Percentiles rank a stretch among this genome's conserved stretches.
Conservation (phyloP, 2,329 filamentous ascomycete genomes). For the Bimuria novae-zelandiae region DNA sequence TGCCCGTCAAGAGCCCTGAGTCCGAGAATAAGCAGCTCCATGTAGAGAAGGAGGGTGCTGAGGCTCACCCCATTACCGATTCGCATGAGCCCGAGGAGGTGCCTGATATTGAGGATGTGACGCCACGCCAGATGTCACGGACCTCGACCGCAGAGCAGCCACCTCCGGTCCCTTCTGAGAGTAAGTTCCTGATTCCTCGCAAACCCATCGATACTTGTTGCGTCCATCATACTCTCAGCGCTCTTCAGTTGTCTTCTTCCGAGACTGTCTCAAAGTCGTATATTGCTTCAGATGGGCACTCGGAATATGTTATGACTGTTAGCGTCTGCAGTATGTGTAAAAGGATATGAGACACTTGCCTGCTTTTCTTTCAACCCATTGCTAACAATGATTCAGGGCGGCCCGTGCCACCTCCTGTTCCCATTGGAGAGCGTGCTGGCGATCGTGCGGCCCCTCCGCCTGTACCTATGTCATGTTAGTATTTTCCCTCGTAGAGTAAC, state of each 20-base stretch:
- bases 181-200: constrained; percentile 53
- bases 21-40: constrained; percentile 48
- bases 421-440: constrained; percentile 22
- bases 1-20: constrained; percentile 56
- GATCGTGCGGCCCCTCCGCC: constrained; percentile 39
- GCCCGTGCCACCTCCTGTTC: constrained; percentile 36
- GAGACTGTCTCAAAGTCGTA: constrained; percentile 42
- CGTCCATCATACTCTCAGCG: constrained; percentile 23
- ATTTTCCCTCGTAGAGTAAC: too few relatives aligned
- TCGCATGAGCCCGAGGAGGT: constrained; percentile 53
- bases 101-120: constrained; percentile 60
- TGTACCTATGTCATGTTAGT: constrained; percentile 43
- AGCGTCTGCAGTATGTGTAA: constrained; percentile 46
- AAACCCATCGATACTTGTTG: constrained; percentile 33
- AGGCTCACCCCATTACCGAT: constrained; percentile 48
- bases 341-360: not conserved
- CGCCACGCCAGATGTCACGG: constrained; percentile 49
- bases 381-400: constrained; percentile 47
- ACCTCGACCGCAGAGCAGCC: constrained; percentile 45
- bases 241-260: constrained; percentile 31
- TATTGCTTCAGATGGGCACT: constrained; percentile 36
- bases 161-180: constrained; percentile 54
- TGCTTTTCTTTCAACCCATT: not conserved
- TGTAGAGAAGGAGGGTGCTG: constrained; percentile 58
- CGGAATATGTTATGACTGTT: constrained; percentile 45